Evolutionary conservation across 148 eudicot genomes (phyloP), one percentile per base, ranked within the genome.

Genomic region (Rhododendron henanense): DNA sequence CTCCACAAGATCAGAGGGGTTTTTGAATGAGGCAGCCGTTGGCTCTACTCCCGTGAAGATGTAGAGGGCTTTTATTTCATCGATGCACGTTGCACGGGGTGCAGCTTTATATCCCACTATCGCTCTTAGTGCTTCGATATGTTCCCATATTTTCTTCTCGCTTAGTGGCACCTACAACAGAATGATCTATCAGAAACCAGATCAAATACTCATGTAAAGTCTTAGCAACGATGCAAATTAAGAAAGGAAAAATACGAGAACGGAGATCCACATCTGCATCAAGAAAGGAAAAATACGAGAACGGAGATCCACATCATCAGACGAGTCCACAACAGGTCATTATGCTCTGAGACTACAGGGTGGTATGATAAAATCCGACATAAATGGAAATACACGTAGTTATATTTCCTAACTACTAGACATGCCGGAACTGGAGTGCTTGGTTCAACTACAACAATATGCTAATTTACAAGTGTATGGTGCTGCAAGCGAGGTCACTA

Each of bases 21-120:
- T 89, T 39, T 55, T 86, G 16, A 88, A 88, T 0, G 90, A 86
- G 28, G 86, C 84, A 37, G 19, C 76, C 0, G 96, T 94, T 65
- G 92, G 96, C 90, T 95, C 96, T 9, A 96, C 93, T 76, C 99
- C 97, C 0, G 98, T 93, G 88, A 96, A 96, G 61, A 91, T 57
- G 71, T 93, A 96, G 79, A 96, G 89, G 11, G 95, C 96, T 86
- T 88, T 90, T 28, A 96, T 91, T 87, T 96, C 99, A 84, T 89
- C 97, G 0, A 83, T 31, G 53, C 87, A 93, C 2, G 92, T 88
- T 28, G 81, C 8, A 1, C 86, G 91, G 6, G 84, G 90, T 1
- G 85, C 67, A 15, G 88, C 90, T 83, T 89, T 87, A 90, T 92
- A 95, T 44, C 99, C 99, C 51, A 95, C 92, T 48, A 95, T 92